A percentile compares a stretch with the other conserved stretches of the same genome.
Evolutionary conservation across 228 moss, liverwort and hornwort species (phyloP).

Genomic region (Sphagnum fallax): DNA sequence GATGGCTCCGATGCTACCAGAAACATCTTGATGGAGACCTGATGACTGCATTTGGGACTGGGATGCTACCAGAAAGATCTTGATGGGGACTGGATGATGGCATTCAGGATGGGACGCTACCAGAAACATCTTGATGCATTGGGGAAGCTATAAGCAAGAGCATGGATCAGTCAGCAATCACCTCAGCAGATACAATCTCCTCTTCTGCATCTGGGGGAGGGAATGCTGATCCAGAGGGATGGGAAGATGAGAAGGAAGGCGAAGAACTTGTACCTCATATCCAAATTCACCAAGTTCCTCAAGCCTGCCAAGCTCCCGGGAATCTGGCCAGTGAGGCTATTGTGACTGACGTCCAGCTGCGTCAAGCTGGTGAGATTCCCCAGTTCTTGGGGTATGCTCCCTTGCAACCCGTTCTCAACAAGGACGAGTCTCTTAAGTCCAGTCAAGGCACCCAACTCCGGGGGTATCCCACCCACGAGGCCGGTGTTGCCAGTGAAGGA

Average conservation of each 20-base stretch:
- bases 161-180: too few relatives aligned
- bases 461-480: conserved; percentile 26
- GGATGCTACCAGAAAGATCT: too few relatives aligned
- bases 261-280: conserved; percentile 27
- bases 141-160: too few relatives aligned
- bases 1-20: too few relatives aligned
- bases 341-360: conserved; percentile 68
- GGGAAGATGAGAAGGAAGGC: not conserved
- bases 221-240: too few relatives aligned
- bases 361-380: conserved; percentile 13
- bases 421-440: conserved; percentile 47
- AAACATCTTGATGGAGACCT: too few relatives aligned
- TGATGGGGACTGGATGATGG: too few relatives aligned
- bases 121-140: too few relatives aligned
- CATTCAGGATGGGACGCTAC: too few relatives aligned
- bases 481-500: conserved; percentile 33
- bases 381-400: conserved; percentile 27
- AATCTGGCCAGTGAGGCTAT: conserved; percentile 31
- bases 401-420: conserved; percentile 31
- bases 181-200: too few relatives aligned
- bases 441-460: conserved; percentile 14
- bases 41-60: too few relatives aligned
- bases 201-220: too few relatives aligned
- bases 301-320: conserved; percentile 16
- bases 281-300: conserved; percentile 33